Percentiles rank a stretch among this genome's conserved stretches.
These are phyloP conservation scores for Wickerhamiella azymoides DNA, from an alignment of 805 yeast species.

Conservation along the genomic window DNA sequence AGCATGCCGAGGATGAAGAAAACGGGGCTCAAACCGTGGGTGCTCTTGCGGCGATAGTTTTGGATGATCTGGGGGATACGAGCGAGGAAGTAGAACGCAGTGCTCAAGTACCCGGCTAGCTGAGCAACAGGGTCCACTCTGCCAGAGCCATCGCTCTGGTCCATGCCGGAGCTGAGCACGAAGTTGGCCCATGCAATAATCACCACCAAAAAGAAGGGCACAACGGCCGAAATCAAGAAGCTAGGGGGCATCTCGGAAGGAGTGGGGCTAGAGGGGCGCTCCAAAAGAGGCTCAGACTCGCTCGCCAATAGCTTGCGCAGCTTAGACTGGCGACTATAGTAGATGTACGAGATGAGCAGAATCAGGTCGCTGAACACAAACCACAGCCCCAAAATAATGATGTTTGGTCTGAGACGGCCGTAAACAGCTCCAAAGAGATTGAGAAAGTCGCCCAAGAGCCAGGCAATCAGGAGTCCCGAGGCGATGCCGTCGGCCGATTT, in stretches of 20 bases:
- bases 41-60: conserved; percentile 64
- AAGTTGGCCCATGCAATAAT: conserved; percentile 52
- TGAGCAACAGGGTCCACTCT: conserved; percentile 40
- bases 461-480: conserved; percentile 47
- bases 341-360: conserved; percentile 42
- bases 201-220: conserved; percentile 50
- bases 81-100: conserved; percentile 55
- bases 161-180: conserved; percentile 29
- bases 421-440: conserved; percentile 55
- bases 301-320: conserved; percentile 1
- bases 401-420: conserved; percentile 60
- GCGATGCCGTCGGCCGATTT: conserved; percentile 65
- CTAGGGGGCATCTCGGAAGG: conserved; percentile 7
- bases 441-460: conserved; percentile 61
- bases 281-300: conserved; percentile 14
- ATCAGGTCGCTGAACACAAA: conserved; percentile 56
- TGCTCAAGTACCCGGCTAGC: conserved; percentile 56
- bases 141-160: conserved; percentile 16
- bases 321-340: conserved; percentile 29
- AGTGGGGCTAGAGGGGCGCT: neutral
- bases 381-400: conserved; percentile 59
- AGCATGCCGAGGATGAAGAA: conserved; percentile 61
- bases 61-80: conserved; percentile 76
- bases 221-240: conserved; percentile 27
- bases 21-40: conserved; percentile 72